Percentiles rank a stretch among this genome's conserved stretches.
Evolutionary conservation across 345 rosid genomes (phyloP).

Genomic region (Mercurialis annua): DNA sequence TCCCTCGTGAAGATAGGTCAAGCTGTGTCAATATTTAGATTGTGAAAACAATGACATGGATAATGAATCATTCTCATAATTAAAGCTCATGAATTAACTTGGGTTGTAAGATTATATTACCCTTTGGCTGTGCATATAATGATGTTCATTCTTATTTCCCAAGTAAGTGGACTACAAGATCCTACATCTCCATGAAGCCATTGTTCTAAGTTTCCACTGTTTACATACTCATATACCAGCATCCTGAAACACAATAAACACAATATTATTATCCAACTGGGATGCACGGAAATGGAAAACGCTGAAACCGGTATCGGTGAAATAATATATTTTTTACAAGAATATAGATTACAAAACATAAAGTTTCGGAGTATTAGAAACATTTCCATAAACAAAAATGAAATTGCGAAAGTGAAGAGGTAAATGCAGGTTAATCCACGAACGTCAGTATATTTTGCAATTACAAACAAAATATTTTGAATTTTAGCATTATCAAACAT

Average conservation of each 20-base stretch:
- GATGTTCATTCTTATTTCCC: slow-evolving; percentile 34
- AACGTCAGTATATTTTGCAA: no score
- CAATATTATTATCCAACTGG: no score
- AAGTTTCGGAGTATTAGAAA: no score
- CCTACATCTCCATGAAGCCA: slow-evolving; percentile 37
- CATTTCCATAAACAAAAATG: no score
- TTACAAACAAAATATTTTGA: no score
- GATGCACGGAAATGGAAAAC: slow-evolving; percentile 15
- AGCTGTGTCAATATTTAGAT: slow-evolving; percentile 31
- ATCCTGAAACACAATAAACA: slow-evolving; percentile 43
- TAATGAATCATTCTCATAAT: background rate
- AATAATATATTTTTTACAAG: no score
- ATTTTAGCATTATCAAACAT: no score
- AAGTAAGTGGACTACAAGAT: slow-evolving; percentile 28
- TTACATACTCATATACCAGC: slow-evolving; percentile 85
- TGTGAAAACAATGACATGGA: background rate
- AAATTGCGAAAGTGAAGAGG: no score
- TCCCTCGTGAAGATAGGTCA: slow-evolving; percentile 88
- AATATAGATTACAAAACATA: no score
- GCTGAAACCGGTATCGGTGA: background rate
- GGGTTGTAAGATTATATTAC: slow-evolving; percentile 30
- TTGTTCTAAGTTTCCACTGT: slow-evolving; percentile 49
- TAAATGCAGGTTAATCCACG: no score
- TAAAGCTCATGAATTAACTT: background rate
- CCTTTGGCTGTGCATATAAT: slow-evolving; percentile 75